phyloP scores from a whole-genome alignment of 345 rosid genomes.

The Eucalyptus polyanthemos region DNA sequence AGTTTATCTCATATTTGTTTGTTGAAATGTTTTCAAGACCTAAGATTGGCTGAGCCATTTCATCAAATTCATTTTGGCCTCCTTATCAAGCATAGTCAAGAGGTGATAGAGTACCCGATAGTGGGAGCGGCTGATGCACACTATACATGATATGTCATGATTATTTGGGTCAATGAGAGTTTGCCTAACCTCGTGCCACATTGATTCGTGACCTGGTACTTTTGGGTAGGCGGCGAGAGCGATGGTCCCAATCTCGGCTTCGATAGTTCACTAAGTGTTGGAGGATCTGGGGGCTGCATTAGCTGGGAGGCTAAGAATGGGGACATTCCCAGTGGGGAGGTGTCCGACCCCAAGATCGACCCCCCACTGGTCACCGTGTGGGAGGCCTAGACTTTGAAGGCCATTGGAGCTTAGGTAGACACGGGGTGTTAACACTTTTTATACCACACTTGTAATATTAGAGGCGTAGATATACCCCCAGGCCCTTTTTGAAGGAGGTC shows the following conservation, averaged over 20 bases:
- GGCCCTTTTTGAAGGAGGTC: too few species aligned
- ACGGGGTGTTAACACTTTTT: accelerated
- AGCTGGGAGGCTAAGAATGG: too few species aligned
- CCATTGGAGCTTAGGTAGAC: too few species aligned
- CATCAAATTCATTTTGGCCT: accelerated
- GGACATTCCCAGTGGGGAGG: too few species aligned
- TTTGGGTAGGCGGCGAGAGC: too few species aligned
- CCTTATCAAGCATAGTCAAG: accelerated
- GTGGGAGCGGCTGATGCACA: accelerated
- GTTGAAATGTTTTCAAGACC: too few species aligned
- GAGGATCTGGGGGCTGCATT: accelerated
- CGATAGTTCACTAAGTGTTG: accelerated
- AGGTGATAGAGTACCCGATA: accelerated
- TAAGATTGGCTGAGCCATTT: too few species aligned
- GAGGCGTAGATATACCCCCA: accelerated
- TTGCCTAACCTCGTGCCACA: too few species aligned
- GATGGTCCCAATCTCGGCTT: accelerated
- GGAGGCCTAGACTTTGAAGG: accelerated
- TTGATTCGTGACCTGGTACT: too few species aligned
- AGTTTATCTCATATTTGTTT: too few species aligned
- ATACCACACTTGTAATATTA: too few species aligned
- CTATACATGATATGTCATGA: accelerated
- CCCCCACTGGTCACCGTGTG: accelerated
- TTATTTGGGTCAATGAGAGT: accelerated
- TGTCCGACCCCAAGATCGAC: too few species aligned